A percentile compares a stretch with the other conserved stretches of the same genome.
Evolutionary conservation across 805 yeast species (phyloP).

Genomic region (Saccharomycodes ludwigii): DNA sequence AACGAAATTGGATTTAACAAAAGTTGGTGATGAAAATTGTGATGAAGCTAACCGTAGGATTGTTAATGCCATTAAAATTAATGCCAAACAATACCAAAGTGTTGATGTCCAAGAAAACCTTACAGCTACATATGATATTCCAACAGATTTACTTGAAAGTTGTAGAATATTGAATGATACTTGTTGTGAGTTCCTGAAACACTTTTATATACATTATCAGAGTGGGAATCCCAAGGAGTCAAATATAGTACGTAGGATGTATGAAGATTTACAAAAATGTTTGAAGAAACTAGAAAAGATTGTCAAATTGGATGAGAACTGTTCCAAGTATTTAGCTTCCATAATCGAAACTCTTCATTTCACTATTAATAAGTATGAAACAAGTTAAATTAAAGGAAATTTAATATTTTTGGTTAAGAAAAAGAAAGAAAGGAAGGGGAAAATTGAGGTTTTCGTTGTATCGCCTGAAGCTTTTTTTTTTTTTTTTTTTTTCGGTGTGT

Average conservation of each 20-base stretch:
- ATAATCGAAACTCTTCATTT: too few relatives aligned
- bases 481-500: too few relatives aligned
- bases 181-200: constrained; percentile 61
- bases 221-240: constrained; percentile 36
- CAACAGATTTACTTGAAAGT: constrained; percentile 31
- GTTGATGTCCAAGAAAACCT: not conserved
- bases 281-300: constrained; percentile 35
- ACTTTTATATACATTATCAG: constrained; percentile 58
- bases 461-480: too few relatives aligned
- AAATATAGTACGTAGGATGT: constrained; percentile 31
- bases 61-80: constrained; percentile 34
- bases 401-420: too few relatives aligned
- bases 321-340: constrained; percentile 6
- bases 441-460: too few relatives aligned
- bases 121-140: constrained; percentile 20
- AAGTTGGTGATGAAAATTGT: constrained; percentile 15
- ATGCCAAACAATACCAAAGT: constrained; percentile 38
- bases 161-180: constrained; percentile 56
- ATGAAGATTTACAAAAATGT: constrained; percentile 35
- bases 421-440: too few relatives aligned
- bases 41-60: constrained; percentile 28
- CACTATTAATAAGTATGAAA: too few relatives aligned
- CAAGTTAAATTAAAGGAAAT: too few relatives aligned
- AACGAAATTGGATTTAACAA: constrained; percentile 18
- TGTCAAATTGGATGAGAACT: constrained; percentile 20